Evolutionary conservation across 371 early-diverging fungal genomes (phyloP).

Genomic region (Zancudomyces culisetae): DNA sequence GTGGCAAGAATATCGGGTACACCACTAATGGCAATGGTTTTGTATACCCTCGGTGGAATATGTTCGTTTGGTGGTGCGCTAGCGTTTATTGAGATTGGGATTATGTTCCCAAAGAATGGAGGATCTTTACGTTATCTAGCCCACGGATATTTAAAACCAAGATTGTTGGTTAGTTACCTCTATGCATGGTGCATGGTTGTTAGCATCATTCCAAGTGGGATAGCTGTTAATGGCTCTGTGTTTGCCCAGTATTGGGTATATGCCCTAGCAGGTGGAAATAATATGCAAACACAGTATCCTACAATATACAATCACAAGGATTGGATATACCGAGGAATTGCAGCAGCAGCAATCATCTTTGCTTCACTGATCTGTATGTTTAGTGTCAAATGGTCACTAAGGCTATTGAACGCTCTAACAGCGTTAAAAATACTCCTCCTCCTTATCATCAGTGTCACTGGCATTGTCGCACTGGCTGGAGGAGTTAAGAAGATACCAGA

Average conservation of each 20-base stretch:
- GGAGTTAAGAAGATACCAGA: conserved; percentile 30
- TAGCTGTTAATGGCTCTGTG: conserved; percentile 25
- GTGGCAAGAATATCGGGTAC: conserved; percentile 40
- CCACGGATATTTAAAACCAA: conserved; percentile 48
- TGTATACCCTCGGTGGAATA: conserved; percentile 62
- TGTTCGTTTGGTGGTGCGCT: conserved; percentile 55
- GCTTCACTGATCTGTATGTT: conserved; percentile 54
- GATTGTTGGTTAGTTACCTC: conserved; percentile 47
- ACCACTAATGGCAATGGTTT: conserved; percentile 49
- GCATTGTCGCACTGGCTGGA: conserved; percentile 45
- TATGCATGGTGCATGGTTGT: conserved; percentile 31
- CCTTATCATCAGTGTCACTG: conserved; percentile 50
- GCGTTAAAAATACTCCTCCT: conserved; percentile 59
- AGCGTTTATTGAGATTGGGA: conserved; percentile 66
- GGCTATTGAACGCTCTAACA: conserved; percentile 63
- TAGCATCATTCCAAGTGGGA: conserved; percentile 26
- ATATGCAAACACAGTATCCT: background rate
- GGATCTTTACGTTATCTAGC: conserved; percentile 69
- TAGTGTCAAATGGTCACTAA: conserved; percentile 47
- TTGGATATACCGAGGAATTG: conserved; percentile 50
- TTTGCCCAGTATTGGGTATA: conserved; percentile 27
- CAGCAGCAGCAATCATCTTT: conserved; percentile 34
- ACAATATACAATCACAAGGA: conserved; percentile 4
- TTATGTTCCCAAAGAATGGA: conserved; percentile 64
- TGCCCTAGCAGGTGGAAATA: conserved; percentile 12